Evolutionary conservation across 371 early-diverging fungal species (phyloP), one percentile per base, ranked within the genome.

Genomic region (Actinomucor elegans): DNA sequence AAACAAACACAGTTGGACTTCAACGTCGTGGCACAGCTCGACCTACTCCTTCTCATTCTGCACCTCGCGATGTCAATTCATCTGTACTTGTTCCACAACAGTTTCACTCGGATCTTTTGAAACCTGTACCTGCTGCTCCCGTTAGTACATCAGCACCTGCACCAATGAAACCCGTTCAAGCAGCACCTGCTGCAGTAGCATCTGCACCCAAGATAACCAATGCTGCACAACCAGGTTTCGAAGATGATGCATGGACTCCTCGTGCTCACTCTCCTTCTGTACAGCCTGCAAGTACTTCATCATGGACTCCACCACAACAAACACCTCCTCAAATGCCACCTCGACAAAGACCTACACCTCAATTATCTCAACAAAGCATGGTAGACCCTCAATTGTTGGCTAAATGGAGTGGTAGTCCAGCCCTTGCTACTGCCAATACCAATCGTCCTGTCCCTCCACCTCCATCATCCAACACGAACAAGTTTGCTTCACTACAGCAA

Each of bases 211-310:
- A 21, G 17, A 23, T 18, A 47, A 42, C 17, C 3, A 10, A 9
- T 6, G 4, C 51, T 20, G 37, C 32, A 31, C 50, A 53, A 24
- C 46, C 56, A 31, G 77, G 73, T 1, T 80, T 83, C 57, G 78
- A 79, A 9, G 83, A 83, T 57, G 83, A 83, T 46, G 79, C 79
- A 2, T 79, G 79, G 79, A 66, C 68, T 27, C 75, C 80, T 14
- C 69, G 80, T 12, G 62, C 67, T n/a, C 45, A 61, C 44, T 56
- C 55, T 31, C 67, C 48, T 23, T 73, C 49, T 52, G 32, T 20
- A 12, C 29, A 34, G 24, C 10, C 43, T 36, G 26, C 38, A 20
- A 5, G 24, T 5, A 14, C 46, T 29, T n/a, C 43, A n/a, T 26
- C 24, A n/a, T 48, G 49, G 49, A 48, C 35, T 37, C 6, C 20